Conservation (phyloP, 1,284 basidiomycete genomes). For the Cutaneotrichosporon mucoides region DNA sequence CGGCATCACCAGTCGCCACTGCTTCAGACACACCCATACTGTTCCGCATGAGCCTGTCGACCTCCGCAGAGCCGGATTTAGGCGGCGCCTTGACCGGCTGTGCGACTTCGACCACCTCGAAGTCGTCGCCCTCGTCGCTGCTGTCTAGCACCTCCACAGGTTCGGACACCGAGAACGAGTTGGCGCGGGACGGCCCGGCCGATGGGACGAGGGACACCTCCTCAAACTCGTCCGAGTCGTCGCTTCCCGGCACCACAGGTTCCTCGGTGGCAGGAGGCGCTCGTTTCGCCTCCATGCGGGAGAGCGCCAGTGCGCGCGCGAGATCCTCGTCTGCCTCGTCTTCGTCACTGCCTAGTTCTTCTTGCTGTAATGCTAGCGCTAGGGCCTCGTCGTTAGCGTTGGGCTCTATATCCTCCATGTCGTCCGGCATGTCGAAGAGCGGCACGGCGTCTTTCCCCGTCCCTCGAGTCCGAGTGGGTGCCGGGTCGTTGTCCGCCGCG, state of each 20-base stretch:
- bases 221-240: constrained; percentile 31
- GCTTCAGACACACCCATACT: no score
- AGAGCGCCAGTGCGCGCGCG: constrained; percentile 32
- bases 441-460: constrained; percentile 41
- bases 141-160: constrained; percentile 4
- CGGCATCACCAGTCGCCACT: no score
- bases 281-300: constrained; percentile 5
- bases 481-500: not conserved
- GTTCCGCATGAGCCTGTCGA: no score
- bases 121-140: constrained; percentile 10
- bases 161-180: constrained; percentile 7
- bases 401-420: constrained; percentile 39
- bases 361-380: constrained; percentile 43
- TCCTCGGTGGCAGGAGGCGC: not conserved
- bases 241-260: not conserved
- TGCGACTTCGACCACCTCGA: no score
- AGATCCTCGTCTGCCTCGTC: constrained; percentile 38
- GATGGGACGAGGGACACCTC: constrained; percentile 30
- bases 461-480: constrained; percentile 7
- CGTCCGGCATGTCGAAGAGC: constrained; percentile 59
- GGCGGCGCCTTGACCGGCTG: no score
- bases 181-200: constrained; percentile 1
- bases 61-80: no score
- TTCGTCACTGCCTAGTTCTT: constrained; percentile 45
- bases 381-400: constrained; percentile 46